Evolutionary conservation across 2,329 filamentous ascomycete genomes (phyloP), one percentile per base, ranked within the genome.

Genomic region (Fulvia fulva): DNA sequence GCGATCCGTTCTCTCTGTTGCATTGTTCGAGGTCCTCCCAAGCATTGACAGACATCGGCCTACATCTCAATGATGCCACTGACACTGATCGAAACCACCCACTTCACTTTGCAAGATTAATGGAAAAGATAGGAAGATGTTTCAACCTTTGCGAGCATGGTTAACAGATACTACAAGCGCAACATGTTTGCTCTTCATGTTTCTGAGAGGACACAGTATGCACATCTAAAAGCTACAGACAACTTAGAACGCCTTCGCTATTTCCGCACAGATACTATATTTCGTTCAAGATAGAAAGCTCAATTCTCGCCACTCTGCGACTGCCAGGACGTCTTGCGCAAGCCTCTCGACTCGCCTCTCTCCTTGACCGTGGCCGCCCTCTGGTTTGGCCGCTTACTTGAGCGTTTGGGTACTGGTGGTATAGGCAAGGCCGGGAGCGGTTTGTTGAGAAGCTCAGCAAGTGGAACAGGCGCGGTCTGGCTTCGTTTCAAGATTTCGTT

Each of bases 301-400:
- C 34, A 51, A 51, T 46, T 44, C 23, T 51, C 54, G 54, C 54
- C 53, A 30, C 34, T 37, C 19, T 44, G 21, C 21, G 32, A 56
- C 23, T 28, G 32, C n/a, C 54, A 32, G 26, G 26, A 51, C 30
- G 46, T 56, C 46, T 56, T 51, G 54, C 54, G 54, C 26, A 51
- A 19, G 14, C 19, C 44, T 30, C 19, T 41, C n/a, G 41, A 44
- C 43, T 47, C 34, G 2, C 41, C 22, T 47, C 34, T 44, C n/a
- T 12, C 23, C 34, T 47, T 55, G 19, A 46, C 21, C 3, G 28
- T 37, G 3, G 52, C 37, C 28, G 34, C 34, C 23, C 52, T 37
- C 34, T 26, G 26, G 7, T 19, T 19, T 44, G 41, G 9, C 25
- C 34, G 51, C 37, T 28, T 37, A 34, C 32, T 53, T 21, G 34